A percentile compares a stretch with the other conserved stretches of the same genome.
Conservation (phyloP, 129 eudicot genomes). For the Heracleum sosnowskyi region DNA sequence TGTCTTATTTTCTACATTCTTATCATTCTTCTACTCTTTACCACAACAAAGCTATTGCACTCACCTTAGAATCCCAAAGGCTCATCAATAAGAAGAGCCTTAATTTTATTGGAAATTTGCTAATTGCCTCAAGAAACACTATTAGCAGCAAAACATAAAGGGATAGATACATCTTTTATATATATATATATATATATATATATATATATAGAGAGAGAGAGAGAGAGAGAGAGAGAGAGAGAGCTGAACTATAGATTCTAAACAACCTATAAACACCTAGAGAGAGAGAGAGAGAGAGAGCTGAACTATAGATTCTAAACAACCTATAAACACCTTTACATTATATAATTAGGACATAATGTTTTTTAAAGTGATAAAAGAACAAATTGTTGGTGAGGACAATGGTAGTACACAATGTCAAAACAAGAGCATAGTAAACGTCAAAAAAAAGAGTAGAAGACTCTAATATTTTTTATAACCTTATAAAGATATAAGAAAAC, state of each 20-base stretch:
- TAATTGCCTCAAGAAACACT: slow-evolving; percentile 28
- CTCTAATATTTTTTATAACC: background rate
- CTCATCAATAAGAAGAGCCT: slow-evolving; percentile 16
- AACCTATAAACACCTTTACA: background rate
- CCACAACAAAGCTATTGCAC: slow-evolving; percentile 18
- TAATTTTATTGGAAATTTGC: slow-evolving; percentile 26
- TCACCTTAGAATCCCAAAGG: slow-evolving; percentile 41
- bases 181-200: too few relatives aligned
- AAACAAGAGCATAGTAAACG: background rate
- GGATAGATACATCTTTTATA: too few relatives aligned
- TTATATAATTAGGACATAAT: too few relatives aligned
- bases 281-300: too few relatives aligned
- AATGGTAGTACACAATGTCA: background rate
- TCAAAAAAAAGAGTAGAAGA: too few relatives aligned
- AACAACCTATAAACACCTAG: too few relatives aligned
- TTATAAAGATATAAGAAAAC: background rate
- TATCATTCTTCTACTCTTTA: slow-evolving; percentile 20
- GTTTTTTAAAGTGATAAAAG: too few relatives aligned
- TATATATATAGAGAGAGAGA: too few relatives aligned
- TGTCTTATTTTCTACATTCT: slow-evolving; percentile 21
- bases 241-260: too few relatives aligned
- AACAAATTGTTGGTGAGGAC: background rate
- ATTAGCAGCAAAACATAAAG: slow-evolving; percentile 16
- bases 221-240: too few relatives aligned
- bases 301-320: background rate